phyloP scores from a whole-genome alignment of 352 stramenopile species.

The Phytophthora chlamydospora region DNA sequence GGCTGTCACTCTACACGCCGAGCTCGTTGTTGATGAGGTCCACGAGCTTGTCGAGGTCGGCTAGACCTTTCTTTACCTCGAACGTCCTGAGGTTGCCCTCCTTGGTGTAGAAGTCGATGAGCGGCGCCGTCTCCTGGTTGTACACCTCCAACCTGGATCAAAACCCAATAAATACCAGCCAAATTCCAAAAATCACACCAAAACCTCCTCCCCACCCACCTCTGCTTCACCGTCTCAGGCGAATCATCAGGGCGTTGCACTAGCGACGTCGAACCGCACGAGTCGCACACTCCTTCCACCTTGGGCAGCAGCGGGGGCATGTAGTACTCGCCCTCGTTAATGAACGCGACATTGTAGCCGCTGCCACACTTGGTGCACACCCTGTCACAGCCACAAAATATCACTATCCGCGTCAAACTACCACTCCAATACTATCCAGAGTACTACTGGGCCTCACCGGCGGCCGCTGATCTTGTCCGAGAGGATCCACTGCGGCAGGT shows the following conservation, averaged over 20 bases:
- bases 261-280: slow-evolving; percentile 74
- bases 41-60: slow-evolving; percentile 80
- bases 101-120: slow-evolving; percentile 88
- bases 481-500: slow-evolving; percentile 89
- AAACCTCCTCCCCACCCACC: slow-evolving; percentile 28
- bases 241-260: slow-evolving; percentile 86
- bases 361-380: slow-evolving; percentile 85
- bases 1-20: slow-evolving; percentile 34
- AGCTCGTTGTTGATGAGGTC: slow-evolving; percentile 72
- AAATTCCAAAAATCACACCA: neutral
- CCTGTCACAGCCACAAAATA: slow-evolving; percentile 29
- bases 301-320: slow-evolving; percentile 92
- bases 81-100: slow-evolving; percentile 84
- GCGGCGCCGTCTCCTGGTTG: slow-evolving; percentile 86
- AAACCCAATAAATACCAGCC: slow-evolving; percentile 6
- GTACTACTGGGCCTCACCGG: slow-evolving; percentile 45
- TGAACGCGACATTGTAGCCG: slow-evolving; percentile 90
- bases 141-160: slow-evolving; percentile 79
- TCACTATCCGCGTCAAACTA: neutral
- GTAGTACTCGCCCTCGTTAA: slow-evolving; percentile 86
- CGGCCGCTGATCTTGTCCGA: slow-evolving; percentile 90
- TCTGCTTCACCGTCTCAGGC: slow-evolving; percentile 79
- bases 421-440: neutral
- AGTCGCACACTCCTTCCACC: slow-evolving; percentile 79
- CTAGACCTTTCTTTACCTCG: slow-evolving; percentile 86